Base-by-base conservation (phyloP, 2,329 filamentous ascomycete species). In the Plectosphaerella sp. region DNA sequence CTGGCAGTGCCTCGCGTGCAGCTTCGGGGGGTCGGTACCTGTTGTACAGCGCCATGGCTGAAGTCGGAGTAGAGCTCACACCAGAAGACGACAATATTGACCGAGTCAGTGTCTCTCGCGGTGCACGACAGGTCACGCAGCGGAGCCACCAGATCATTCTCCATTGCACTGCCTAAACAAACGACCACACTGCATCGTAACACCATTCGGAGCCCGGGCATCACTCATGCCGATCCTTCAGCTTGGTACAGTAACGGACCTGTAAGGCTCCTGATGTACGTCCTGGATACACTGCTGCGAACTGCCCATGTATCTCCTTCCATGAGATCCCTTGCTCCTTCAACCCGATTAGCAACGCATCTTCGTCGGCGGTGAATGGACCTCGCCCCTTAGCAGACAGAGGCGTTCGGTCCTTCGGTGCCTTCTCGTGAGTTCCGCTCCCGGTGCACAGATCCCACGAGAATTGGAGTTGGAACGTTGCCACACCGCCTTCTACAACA, bases 381-480 rank as follows among this genome's bases (percentile, higher is more conserved):
- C 18, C 28, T 18, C 50, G 46, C 16, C 42, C 37, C 46, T 35
- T 39, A 8, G 28, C 20, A 16, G 49, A 11, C n/a, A 37, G 25
- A 15, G 35, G 35, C 39, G 24, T 36, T 42, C 18, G 35, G 24
- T 15, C 25, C 25, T 28, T 28, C 25, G 25, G 45, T 39, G 35
- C 35, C 20, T 51, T 15, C 47, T 12, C 43, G 24, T 35, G 20
- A 16, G 16, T 10, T 36, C 14, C 24, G 45, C 16, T 47, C 50
- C 48, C n/a, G 28, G 25, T 16, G 24, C n/a, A 35, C 28, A 28
- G 39, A 35, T 51, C 50, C 43, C 45, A 51, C 14, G 50, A 25
- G 39, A 52, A 52, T 35, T 48, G 39, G n/a, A 52, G 46, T 20
- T 52, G 46, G 24, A 52, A 52, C 41, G 37, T 20, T 16, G 50